Evolutionary conservation across 202 grass and related monocot genomes (phyloP).

Genomic region (Dendrocalamus latiflorus): DNA sequence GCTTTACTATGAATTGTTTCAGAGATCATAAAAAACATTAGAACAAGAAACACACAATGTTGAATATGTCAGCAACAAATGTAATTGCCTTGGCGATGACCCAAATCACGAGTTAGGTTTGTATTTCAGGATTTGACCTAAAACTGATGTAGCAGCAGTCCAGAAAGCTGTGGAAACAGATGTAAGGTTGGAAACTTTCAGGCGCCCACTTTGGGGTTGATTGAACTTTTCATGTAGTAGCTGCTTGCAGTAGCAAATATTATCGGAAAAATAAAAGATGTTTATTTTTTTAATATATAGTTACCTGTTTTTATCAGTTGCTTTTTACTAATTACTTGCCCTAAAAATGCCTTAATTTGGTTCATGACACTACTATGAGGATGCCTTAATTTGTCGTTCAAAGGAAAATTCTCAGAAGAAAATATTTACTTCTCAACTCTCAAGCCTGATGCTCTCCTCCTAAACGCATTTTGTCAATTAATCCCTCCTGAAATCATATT

Average conservation of each 20-base stretch:
- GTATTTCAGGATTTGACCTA: too few species aligned
- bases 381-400: neutral
- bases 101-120: too few species aligned
- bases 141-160: too few species aligned
- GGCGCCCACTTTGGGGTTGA: neutral
- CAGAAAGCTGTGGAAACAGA: neutral
- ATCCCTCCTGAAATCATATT: neutral
- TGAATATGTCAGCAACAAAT: too few species aligned
- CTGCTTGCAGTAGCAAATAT: neutral
- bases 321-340: neutral
- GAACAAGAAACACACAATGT: too few species aligned
- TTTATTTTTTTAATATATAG: neutral
- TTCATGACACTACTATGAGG: neutral
- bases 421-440: neutral
- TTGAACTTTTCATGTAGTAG: neutral
- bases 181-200: neutral
- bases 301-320: neutral
- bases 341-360: neutral
- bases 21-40: too few species aligned
- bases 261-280: neutral
- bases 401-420: neutral
- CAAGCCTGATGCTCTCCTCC: conserved; percentile 2
- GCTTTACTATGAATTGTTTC: too few species aligned
- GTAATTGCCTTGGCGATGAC: too few species aligned
- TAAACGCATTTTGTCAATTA: neutral